A percentile compares a stretch with the other conserved stretches of the same genome.
phyloP scores from a whole-genome alignment of 176 grass and related monocot genomes.

The Elymus sibiricus region DNA sequence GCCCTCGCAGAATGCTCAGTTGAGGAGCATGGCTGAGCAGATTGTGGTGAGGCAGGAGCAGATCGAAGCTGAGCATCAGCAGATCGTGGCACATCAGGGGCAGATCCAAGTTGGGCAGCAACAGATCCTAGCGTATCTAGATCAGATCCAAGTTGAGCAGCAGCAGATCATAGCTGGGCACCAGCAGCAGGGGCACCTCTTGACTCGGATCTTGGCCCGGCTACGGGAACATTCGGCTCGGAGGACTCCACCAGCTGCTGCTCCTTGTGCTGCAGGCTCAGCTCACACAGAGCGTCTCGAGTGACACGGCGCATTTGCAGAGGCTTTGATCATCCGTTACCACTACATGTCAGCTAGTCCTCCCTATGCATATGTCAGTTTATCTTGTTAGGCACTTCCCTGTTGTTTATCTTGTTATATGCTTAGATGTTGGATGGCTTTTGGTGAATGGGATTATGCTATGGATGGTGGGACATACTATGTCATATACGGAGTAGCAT shows the following conservation, averaged over 20 bases:
- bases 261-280: neutral
- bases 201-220: neutral
- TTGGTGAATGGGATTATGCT: neutral
- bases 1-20: neutral
- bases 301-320: neutral
- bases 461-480: neutral
- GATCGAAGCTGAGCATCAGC: neutral
- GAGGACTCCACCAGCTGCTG: neutral
- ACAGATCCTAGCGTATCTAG: neutral
- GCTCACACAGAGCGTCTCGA: neutral
- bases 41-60: neutral
- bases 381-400: neutral
- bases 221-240: neutral
- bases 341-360: neutral
- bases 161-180: neutral
- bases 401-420: no score
- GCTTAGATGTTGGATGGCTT: neutral
- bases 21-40: constrained; percentile 14
- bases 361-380: neutral
- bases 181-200: neutral
- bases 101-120: neutral
- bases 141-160: neutral
- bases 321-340: neutral
- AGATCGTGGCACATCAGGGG: neutral
- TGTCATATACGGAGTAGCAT: neutral